Base-by-base conservation (phyloP, 345 rosid genomes). In the Murraya paniculata region DNA sequence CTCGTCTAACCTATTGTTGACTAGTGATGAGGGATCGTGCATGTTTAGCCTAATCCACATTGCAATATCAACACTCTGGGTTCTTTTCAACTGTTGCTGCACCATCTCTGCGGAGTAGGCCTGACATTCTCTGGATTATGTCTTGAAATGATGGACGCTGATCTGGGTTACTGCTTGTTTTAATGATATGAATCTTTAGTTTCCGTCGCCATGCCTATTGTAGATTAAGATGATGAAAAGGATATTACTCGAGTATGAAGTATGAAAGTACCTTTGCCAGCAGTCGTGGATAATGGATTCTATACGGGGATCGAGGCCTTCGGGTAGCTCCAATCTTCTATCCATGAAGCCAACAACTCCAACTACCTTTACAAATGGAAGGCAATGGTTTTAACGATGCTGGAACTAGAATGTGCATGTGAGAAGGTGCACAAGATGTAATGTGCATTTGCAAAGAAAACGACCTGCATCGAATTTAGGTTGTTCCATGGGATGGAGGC, bases 341-440 rank as follows among this genome's bases (percentile, higher is more conserved):
- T 93, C 95, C 94, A 92, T 92, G 90, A 96, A 96, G 33, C 99
- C 98, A 7, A 92, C 98, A 21, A 87, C 87, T 85, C 95, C 99
- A 56, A 90, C 95, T 18, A 93, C 91, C 98, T 94, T 72, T 72
- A 31, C 68, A 8, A 45, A 68, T 39, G 19, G 67, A 45, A 71
- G 66, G 71, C 41, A 68, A 39, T 53, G 30, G 57, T 67, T 19
- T 70, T 64, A 16, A 57, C 33, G 25, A 50, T 22, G 59, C 19
- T 66, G n/a, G 14, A 36, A 24, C 25, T 27, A 14, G 27, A 39
- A 6, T 39, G 22, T 16, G 45, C 33, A 39, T 48, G 31, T 4
- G 28, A 8, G 16, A 31, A 57, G 16, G 64, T 22, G 66, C 48
- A 53, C 38, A 25, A 2, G 22, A 28, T 38, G 36, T n/a, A n/a